Conservation (phyloP, 441 rosid species). For the Kokia cookei region DNA sequence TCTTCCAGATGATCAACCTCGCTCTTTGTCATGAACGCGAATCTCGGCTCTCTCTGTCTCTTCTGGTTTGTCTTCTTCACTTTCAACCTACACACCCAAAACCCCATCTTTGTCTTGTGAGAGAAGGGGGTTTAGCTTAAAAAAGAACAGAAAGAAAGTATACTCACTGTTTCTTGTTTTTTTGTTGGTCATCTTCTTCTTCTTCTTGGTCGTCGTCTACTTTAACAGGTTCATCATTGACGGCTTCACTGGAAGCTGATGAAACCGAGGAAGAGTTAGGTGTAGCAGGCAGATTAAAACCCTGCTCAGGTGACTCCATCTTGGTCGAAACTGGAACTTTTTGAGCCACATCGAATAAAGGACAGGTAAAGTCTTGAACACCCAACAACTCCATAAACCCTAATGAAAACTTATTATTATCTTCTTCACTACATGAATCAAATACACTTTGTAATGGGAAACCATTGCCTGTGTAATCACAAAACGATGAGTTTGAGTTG, state of each 20-base stretch:
- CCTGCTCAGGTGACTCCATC: conserved; percentile 30
- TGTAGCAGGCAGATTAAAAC: conserved; percentile 50
- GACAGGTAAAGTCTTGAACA: conserved; percentile 24
- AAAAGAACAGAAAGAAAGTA: neutral
- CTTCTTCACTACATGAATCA: conserved; percentile 30
- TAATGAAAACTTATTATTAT: conserved; percentile 30
- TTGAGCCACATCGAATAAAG: conserved; percentile 15
- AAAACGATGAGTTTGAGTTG: conserved; percentile 20
- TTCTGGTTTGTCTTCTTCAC: conserved; percentile 50
- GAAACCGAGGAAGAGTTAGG: conserved; percentile 71
- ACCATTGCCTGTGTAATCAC: conserved; percentile 22
- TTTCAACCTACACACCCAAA: conserved; percentile 29
- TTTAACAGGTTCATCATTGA: conserved; percentile 28
- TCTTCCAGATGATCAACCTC: conserved; percentile 63
- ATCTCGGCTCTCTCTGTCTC: conserved; percentile 57
- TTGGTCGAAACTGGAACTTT: conserved; percentile 17
- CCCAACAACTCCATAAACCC: conserved; percentile 84
- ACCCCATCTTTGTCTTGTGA: neutral
- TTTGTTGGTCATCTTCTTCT: conserved; percentile 25
- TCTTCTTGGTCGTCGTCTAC: conserved; percentile 22
- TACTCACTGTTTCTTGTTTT: conserved; percentile 30
- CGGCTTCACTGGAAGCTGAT: conserved; percentile 57
- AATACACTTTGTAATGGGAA: conserved; percentile 31
- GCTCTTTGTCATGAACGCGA: conserved; percentile 72
- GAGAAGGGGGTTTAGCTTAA: neutral